Base-by-base conservation (phyloP, 108 stramenopile species). In the Nannochloropsis salina region DNA sequence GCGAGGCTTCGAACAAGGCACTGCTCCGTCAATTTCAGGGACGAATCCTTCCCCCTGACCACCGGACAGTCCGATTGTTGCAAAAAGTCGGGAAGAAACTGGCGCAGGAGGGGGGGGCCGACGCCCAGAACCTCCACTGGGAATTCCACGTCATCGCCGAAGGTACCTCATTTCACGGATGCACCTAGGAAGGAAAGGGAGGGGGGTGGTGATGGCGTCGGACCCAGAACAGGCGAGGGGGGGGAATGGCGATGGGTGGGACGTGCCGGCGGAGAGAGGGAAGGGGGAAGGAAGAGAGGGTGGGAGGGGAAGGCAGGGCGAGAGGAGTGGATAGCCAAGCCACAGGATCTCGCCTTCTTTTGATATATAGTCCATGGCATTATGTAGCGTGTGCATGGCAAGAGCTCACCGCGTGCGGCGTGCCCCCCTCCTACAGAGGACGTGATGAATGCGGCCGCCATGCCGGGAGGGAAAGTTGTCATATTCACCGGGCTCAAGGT, bases 361-460 rank as follows among this genome's bases (percentile, higher is more conserved):
- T 74, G 61, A 74, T n/a, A 31, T 31, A 31, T 31, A 1, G 31
- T 31, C 31, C 31, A 31, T 31, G 31, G 31, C 31, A 31, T 31
- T 31, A 31, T 31, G 31, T 31, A 31, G 31, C 31, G 31, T 31
- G 31, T 31, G 31, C 31, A 31, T 31, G 31, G 31, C 31, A 31
- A 31, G 31, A 31, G 0, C 31, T 31, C 31, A 31, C 31, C 31
- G 31, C 31, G 31, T 31, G 31, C 31, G 31, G 31, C 31, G 1
- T 31, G 31, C 31, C 31, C 31, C 31, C 31, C 31, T 31, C 31
- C 31, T 31, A 6, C 61, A 74, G 61, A 74, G 15, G 61, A 74
- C 20, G n/a, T 74, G 20, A 74, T 74, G 61, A 74, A 74, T 74
- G 61, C 61, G 61, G 61, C 61, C 20, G 61, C 61, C 61, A 74